Evolutionary conservation across 257 asterid genomes (phyloP).

Genomic region (Oldenlandia corymbosa): DNA sequence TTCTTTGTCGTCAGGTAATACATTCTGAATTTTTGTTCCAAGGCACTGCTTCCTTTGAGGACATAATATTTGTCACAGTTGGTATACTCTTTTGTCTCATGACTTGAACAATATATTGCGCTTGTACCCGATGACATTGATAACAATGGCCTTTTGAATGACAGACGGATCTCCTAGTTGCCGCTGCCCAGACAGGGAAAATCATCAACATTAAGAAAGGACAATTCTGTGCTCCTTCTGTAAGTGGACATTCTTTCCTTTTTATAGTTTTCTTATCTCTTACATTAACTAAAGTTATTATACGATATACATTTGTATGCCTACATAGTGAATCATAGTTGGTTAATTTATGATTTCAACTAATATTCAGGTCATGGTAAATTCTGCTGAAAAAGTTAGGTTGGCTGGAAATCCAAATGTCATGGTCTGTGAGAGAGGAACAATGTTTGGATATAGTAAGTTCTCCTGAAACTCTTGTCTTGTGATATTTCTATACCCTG

Average conservation of each 20-base stretch:
- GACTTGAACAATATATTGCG: not conserved
- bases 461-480: not conserved
- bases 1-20: constrained; percentile 88
- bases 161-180: constrained; percentile 86
- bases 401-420: constrained; percentile 93
- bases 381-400: constrained; percentile 90
- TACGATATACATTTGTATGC: not conserved
- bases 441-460: constrained; percentile 88
- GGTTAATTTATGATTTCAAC: constrained; percentile 6
- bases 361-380: constrained; percentile 69
- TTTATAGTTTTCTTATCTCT: not conserved
- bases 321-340: not conserved
- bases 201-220: constrained; percentile 91
- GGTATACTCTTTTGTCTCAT: not conserved
- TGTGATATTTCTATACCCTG: not conserved
- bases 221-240: constrained; percentile 92
- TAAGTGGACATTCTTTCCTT: constrained; percentile 19
- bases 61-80: not conserved
- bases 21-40: not conserved
- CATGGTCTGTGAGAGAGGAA: constrained; percentile 95
- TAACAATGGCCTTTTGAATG: constrained; percentile 20
- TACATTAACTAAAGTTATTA: not conserved
- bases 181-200: constrained; percentile 87
- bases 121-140: not conserved
- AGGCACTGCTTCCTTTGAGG: not conserved